Base-by-base conservation (phyloP, 2,329 filamentous ascomycete genomes). In the Podosphaera fusca region DNA sequence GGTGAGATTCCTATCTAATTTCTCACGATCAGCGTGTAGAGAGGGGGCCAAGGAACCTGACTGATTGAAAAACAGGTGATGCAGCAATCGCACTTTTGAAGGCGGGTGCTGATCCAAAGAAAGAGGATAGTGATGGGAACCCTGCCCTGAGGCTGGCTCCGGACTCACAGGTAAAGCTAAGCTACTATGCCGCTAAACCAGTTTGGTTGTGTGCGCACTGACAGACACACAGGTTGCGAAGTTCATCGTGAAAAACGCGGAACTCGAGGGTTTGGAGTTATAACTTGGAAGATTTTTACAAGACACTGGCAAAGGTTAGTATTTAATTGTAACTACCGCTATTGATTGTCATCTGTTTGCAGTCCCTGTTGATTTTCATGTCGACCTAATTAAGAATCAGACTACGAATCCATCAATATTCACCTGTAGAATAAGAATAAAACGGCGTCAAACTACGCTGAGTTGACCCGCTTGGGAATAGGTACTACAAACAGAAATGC, bases 111-210 rank as follows among this genome's bases (percentile, higher is more conserved):
- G 88, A 94, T 66, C 76, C 76, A 10, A 82, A 85, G 61, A 88
- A 87, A 71, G 82, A 78, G 69, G 87, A 90, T 65, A 69, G 64
- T 3, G 81, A 86, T 60, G 89, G 84, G 0, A 74, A 72, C 61
- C 65, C 87, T 57, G 80, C 92, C 6, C 75, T 96, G 58, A 84
- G 94, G 61, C 71, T 95, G 57, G 87, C 87, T 9, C 92, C 92
- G 0, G 89, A 95, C 71, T 78, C 76, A 57, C 90, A 90, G 73
- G 86, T 89, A 69, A 61, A 74, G 21, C 21, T 21, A 21, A 21
- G 21, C 71, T 3, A 36, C 38, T 42, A 7, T 8, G 38, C 38
- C 38, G 10, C 5, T 42, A 12, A 42, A 42, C n/a, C 3, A 12
- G 4, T 8, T 12, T 6, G n/a, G 38, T 42, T 42, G n/a, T 42